Base-by-base conservation (phyloP, 2,329 filamentous ascomycete species). In the Chaetomium sp. region DNA sequence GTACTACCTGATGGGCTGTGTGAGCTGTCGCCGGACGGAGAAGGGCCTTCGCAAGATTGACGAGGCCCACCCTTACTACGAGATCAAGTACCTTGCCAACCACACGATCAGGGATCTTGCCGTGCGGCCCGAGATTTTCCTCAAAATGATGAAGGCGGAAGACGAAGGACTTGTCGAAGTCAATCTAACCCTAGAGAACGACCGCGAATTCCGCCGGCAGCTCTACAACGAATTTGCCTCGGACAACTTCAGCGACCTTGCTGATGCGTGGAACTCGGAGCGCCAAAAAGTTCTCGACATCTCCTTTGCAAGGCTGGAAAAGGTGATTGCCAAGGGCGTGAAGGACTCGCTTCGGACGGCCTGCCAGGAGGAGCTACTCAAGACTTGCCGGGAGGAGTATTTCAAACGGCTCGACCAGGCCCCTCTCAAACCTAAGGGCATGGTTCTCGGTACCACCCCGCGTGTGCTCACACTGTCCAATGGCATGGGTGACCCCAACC, bases 121-220 rank as follows among this genome's bases (percentile, higher is more conserved):
- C 2, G 83, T 85, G 52, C 85, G 88, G 52, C 94, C 94, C 1
- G 91, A 96, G 61, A 77, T 96, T 33, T 99, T 94, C 69, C 75
- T 99, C 54, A 92, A 95, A 73, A 99, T 99, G 94, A 84, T 97
- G 70, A 95, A 91, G 69, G 94, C 94, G 1, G 94, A 99, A 70
- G 88, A 94, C 65, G 94, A 99, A 69, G 91, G 92, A 2, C 76
- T 99, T 1, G 81, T 99, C 11, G 89, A 95, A 57, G 89, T 99
- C 53, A 85, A 83, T 63, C 82, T 97, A 14, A 81, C 81, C 11
- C 80, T 97, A 69, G 84, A 89, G 64, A 84, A 87, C 54, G 85
- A 88, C 64, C 82, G 86, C 6, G 81, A 86, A 37, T 91, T 96
- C 75, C 85, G 85, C 56, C 81, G 84, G 50, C 84, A 87, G 52